Conservation (phyloP, 306 rosid genomes). For the Lagenaria siceraria region DNA sequence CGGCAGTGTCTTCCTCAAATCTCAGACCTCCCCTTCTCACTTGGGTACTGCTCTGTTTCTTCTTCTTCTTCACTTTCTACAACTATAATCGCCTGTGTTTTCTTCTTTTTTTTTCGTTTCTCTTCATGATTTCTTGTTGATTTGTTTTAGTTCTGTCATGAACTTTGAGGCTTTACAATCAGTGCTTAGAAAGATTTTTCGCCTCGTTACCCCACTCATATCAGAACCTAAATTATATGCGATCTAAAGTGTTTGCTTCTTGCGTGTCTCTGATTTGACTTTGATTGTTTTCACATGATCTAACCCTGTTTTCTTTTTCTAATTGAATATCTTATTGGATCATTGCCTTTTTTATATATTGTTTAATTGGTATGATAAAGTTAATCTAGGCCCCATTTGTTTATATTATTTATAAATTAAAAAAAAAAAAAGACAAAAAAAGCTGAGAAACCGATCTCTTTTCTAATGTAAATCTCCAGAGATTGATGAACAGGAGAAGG, state of each 20-base stretch:
- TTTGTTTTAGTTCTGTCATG: not conserved
- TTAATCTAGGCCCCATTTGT: constrained; percentile 2
- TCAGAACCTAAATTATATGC: constrained; percentile 3
- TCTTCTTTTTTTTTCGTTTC: not conserved
- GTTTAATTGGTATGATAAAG: not conserved
- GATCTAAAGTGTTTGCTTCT: constrained; percentile 13
- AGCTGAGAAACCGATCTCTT: not conserved
- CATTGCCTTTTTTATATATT: not conserved
- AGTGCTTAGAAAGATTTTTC: not conserved
- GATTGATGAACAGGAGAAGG: not conserved
- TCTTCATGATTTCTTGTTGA: not conserved
- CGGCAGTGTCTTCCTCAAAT: constrained; percentile 25
- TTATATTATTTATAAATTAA: not conserved
- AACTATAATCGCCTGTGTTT: not conserved
- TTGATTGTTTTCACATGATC: not conserved
- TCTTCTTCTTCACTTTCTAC: not conserved
- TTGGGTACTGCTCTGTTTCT: constrained; percentile 12
- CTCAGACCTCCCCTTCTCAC: constrained; percentile 41
- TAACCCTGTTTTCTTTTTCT: not conserved
- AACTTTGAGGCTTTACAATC: not conserved
- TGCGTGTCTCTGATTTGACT: constrained; percentile 8
- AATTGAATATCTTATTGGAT: not conserved
- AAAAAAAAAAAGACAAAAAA: too few species aligned
- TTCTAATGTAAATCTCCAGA: not conserved
- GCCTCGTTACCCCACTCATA: not conserved